These are phyloP conservation scores for Craspedostauros australis DNA, from an alignment of 108 stramenopile genomes.

Conservation along the genomic window DNA sequence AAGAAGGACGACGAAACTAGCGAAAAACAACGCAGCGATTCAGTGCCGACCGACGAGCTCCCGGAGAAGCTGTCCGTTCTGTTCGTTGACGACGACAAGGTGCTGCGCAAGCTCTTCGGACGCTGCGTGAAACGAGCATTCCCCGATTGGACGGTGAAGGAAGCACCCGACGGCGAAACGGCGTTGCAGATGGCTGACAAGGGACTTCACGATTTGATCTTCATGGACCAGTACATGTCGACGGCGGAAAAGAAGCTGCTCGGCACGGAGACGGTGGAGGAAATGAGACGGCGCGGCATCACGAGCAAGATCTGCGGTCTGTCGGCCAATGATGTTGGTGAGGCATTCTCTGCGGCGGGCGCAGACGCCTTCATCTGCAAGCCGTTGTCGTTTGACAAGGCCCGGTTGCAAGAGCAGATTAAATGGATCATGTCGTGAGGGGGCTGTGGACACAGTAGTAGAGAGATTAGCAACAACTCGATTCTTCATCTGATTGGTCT, in stretches of 20 bases:
- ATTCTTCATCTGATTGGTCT: too few relatives aligned
- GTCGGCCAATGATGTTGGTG: conserved; percentile 8
- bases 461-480: too few relatives aligned
- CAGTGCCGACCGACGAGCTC: conserved; percentile 5
- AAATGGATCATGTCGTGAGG: too few relatives aligned
- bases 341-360: conserved; percentile 3
- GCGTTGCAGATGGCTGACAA: not conserved
- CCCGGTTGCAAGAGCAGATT: too few relatives aligned
- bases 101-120: not conserved
- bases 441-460: too few relatives aligned
- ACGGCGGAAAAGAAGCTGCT: conserved; percentile 6
- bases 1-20: too few relatives aligned
- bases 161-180: conserved; percentile 2
- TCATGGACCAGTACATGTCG: conserved; percentile 12
- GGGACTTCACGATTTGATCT: conserved; percentile 2
- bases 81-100: not conserved
- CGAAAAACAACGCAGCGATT: not conserved
- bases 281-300: not conserved
- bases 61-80: not conserved
- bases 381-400: conserved; percentile 11
- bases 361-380: conserved; percentile 9
- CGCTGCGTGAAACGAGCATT: not conserved
- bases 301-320: conserved; percentile 1
- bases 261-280: conserved; percentile 9
- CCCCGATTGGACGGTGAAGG: not conserved